Evolutionary conservation across 176 grass and related monocot genomes (phyloP).

Genomic region (Paspalum notatum): DNA sequence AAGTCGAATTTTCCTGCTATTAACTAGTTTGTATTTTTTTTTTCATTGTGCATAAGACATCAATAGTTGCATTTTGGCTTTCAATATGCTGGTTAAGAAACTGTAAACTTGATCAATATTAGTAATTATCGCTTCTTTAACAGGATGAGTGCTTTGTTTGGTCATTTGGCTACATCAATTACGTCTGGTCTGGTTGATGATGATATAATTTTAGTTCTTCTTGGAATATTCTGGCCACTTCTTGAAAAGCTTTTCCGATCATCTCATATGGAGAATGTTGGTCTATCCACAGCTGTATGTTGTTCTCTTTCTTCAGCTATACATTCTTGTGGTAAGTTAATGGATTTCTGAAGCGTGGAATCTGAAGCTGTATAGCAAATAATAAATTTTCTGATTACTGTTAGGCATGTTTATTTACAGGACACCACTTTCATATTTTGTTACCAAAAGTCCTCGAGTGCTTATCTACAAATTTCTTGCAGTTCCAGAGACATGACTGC

Average conservation of each 20-base stretch:
- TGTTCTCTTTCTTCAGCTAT: constrained; percentile 85
- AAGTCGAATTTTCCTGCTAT: too few relatives aligned
- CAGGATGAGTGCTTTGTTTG: constrained; percentile 89
- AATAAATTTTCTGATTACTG: constrained; percentile 20
- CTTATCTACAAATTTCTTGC: constrained; percentile 86
- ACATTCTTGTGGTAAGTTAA: constrained; percentile 75
- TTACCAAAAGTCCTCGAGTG: constrained; percentile 84
- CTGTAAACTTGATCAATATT: constrained; percentile 28
- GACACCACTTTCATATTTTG: constrained; percentile 66
- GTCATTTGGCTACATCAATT: constrained; percentile 56
- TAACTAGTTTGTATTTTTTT: too few relatives aligned
- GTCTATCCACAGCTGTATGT: constrained; percentile 80
- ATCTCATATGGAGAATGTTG: constrained; percentile 80
- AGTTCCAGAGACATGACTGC: constrained; percentile 91
- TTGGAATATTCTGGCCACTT: constrained; percentile 87
- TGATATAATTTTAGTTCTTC: constrained; percentile 69
- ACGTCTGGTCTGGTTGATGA: constrained; percentile 67
- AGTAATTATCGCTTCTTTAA: constrained; percentile 38
- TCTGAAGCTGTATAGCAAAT: constrained; percentile 30
- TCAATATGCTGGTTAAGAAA: neutral
- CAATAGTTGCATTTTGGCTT: neutral
- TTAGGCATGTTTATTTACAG: constrained; percentile 52
- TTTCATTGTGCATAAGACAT: neutral
- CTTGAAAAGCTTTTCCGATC: constrained; percentile 86
- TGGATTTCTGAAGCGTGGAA: constrained; percentile 34